Base-by-base conservation (phyloP, 768 basidiomycete species). In the Macrolepiota fuliginosa region DNA sequence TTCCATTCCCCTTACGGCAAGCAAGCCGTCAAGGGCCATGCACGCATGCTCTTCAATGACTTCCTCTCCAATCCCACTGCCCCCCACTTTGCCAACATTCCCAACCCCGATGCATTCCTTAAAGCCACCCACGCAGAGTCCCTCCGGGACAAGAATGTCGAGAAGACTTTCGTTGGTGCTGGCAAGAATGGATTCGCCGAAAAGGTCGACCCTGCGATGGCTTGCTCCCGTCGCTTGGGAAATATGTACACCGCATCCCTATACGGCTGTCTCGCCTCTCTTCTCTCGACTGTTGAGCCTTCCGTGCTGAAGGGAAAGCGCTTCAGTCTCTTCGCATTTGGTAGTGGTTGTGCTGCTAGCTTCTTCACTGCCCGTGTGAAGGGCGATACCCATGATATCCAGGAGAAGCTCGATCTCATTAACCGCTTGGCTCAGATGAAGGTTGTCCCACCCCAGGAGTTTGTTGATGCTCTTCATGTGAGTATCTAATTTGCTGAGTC, bases 1-100 rank as follows among this genome's bases (percentile, higher is more conserved):
- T 96, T 98, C 87, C 97, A 99, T 82, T 90, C 89, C 62, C 97
- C 97, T 0, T 99, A 98, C 76, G 96, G 97, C 79, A 99, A 99
- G 80, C 92, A 97, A 73, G 96, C 97, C 57, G 91, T 97, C 74
- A 99, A 98, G 79, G 95, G 93, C 47, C 90, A 96, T 73, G 96
- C 92, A 39, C 92, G 97, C 61, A 79, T 98, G 72, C 79, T 89
- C 70, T 95, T 85, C 80, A 92, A 95, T 74, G 97, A 99, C 79
- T 99, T 96, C 82, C 79, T 95, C 68, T 75, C 86, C 63, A 82
- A 86, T 72, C 92, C 97, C 35, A 76, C 81, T 7, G 79, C 82
- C 39, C 77, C 92, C 40, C 82, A 81, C 57, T 94, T 90, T 69
- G 85, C 87, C 63, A 82, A 84, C 70, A 74, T 94, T 62, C 81